Percentiles rank a stretch among this genome's conserved stretches.
These are phyloP conservation scores for Argentina anserina DNA, from an alignment of 306 rosid genomes.

Conservation along the genomic window DNA sequence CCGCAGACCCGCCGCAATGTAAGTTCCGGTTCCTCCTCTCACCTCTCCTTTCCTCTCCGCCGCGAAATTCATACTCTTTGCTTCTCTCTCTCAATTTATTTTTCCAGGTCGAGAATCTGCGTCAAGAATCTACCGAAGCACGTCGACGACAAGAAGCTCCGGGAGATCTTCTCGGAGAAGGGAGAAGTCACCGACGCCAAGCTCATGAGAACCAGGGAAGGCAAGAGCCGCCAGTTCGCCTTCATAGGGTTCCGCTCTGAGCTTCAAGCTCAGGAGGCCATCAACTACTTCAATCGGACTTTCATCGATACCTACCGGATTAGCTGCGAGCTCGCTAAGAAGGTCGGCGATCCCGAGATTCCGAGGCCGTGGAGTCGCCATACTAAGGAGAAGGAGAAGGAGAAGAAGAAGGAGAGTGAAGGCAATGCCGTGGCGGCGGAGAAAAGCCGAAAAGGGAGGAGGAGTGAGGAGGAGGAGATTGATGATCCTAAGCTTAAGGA, in stretches of 20 bases:
- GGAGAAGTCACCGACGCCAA: conserved; percentile 83
- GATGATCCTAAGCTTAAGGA: conserved; percentile 65
- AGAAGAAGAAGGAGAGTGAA: conserved; percentile 29
- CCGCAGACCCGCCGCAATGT: neutral
- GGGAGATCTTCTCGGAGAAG: conserved; percentile 58
- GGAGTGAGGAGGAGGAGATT: conserved; percentile 22
- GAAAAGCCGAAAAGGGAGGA: neutral
- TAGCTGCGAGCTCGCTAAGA: conserved; percentile 74
- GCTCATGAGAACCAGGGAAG: conserved; percentile 76
- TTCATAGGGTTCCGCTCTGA: conserved; percentile 74
- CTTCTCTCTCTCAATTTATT: neutral
- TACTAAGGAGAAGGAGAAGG: conserved; percentile 42
- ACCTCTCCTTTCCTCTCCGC: neutral
- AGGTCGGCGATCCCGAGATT: conserved; percentile 68
- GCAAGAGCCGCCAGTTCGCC: conserved; percentile 73
- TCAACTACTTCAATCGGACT: conserved; percentile 56
- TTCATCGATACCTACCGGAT: conserved; percentile 54
- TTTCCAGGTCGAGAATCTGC: conserved; percentile 77
- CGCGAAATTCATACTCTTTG: neutral
- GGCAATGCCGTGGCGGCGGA: neutral
- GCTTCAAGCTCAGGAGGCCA: conserved; percentile 65
- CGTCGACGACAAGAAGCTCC: conserved; percentile 51
- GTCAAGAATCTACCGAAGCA: conserved; percentile 81
- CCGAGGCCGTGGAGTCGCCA: conserved; percentile 87
- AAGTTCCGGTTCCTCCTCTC: neutral